These are phyloP conservation scores for Penicillium cosmopolitanum DNA, from an alignment of 495 filamentous ascomycete genomes.

Conservation along the genomic window DNA sequence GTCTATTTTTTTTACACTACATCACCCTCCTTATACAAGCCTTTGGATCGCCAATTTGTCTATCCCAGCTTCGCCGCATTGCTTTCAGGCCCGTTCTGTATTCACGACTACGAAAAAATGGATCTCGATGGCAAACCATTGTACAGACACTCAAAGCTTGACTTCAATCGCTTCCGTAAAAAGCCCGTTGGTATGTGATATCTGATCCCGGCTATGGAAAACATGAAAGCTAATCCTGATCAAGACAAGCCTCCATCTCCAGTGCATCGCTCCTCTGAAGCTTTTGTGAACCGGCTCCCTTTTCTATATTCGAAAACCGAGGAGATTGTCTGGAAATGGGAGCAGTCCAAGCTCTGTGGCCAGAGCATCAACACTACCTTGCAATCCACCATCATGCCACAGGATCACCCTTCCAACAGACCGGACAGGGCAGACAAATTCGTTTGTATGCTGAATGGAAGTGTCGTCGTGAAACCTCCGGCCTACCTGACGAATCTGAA, in stretches of 20 bases:
- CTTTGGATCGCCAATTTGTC: too few relatives aligned
- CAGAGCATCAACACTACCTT: too few relatives aligned
- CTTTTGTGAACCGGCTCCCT: not conserved
- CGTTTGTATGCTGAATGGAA: too few relatives aligned
- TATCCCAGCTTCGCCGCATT: not conserved
- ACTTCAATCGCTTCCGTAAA: not conserved
- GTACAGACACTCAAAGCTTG: not conserved
- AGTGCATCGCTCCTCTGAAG: not conserved
- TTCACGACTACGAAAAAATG: not conserved
- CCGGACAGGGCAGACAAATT: too few relatives aligned
- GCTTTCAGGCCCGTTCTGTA: not conserved
- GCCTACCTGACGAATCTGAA: too few relatives aligned
- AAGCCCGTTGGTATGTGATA: conserved; percentile 1
- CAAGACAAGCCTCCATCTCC: not conserved
- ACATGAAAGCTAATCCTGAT: not conserved
- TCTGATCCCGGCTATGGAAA: not conserved
- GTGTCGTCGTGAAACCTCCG: too few relatives aligned
- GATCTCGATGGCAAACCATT: not conserved
- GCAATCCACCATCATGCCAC: too few relatives aligned
- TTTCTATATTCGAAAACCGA: conserved; percentile 19
- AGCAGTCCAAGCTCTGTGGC: not conserved
- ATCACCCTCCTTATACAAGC: too few relatives aligned
- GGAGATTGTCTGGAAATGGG: conserved; percentile 19
- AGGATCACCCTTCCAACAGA: too few relatives aligned
- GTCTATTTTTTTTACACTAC: too few relatives aligned